A percentile compares a stretch with the other conserved stretches of the same genome.
Evolutionary conservation across 768 basidiomycete genomes (phyloP).

Genomic region (Suillus occidentalis): DNA sequence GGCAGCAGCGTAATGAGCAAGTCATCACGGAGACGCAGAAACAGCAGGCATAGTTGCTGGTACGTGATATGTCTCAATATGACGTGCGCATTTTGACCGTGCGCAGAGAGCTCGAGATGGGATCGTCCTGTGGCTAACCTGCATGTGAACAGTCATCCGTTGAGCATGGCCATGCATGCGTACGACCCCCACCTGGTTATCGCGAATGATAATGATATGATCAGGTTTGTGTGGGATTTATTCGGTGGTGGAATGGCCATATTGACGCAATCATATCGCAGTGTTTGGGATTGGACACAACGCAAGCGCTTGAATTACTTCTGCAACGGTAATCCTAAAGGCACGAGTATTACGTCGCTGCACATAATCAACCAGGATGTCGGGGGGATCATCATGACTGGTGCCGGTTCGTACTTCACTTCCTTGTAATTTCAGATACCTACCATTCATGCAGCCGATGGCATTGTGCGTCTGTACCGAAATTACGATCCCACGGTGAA

Average conservation of each 20-base stretch:
- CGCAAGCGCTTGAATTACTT: conserved; percentile 78
- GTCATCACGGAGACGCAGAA: conserved; percentile 66
- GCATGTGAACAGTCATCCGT: conserved; percentile 57
- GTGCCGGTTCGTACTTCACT: conserved; percentile 59
- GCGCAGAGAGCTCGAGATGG: conserved; percentile 64
- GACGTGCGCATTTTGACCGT: background rate
- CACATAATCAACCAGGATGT: conserved; percentile 96
- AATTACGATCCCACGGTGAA: conserved; percentile 81
- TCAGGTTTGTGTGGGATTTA: conserved; percentile 58
- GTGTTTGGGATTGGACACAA: conserved; percentile 94
- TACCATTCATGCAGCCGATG: conserved; percentile 65
- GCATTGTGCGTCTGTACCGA: conserved; percentile 86
- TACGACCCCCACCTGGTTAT: conserved; percentile 88
- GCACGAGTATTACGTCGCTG: conserved; percentile 82
- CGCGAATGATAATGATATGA: conserved; percentile 82
- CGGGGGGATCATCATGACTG: conserved; percentile 85
- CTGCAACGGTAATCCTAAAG: conserved; percentile 82
- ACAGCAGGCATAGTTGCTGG: conserved; percentile 77
- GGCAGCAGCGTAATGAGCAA: conserved; percentile 86
- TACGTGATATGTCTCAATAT: conserved; percentile 34
- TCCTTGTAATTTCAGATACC: background rate
- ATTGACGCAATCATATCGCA: conserved; percentile 30
- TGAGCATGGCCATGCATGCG: conserved; percentile 86
- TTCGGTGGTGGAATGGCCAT: background rate
- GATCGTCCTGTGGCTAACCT: conserved; percentile 69